Percentiles rank a stretch among this genome's conserved stretches.
These are phyloP conservation scores for Yamadazyma siamensis DNA, from an alignment of 1,139 yeast genomes.

Conservation along the genomic window DNA sequence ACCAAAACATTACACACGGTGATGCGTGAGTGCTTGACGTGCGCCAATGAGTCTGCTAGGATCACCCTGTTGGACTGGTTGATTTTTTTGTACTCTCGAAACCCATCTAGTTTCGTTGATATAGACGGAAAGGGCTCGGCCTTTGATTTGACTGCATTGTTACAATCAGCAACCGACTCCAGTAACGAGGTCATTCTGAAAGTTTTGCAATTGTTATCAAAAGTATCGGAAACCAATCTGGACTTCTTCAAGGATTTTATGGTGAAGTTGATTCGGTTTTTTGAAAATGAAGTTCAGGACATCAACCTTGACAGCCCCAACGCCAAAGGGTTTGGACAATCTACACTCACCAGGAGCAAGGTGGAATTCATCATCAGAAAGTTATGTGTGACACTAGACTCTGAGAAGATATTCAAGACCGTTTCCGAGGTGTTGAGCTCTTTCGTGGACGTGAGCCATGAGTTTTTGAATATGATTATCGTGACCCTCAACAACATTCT, in stretches of 20 bases:
- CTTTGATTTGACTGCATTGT: conserved; percentile 67
- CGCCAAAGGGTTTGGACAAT: conserved; percentile 3
- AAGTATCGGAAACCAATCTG: conserved; percentile 78
- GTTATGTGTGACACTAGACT: conserved; percentile 73
- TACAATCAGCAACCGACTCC: conserved; percentile 81
- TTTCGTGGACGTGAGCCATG: conserved; percentile 55
- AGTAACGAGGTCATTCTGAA: conserved; percentile 81
- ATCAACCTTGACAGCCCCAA: conserved; percentile 19
- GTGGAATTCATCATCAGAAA: conserved; percentile 86
- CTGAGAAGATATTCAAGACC: conserved; percentile 80
- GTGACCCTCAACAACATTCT: conserved; percentile 85
- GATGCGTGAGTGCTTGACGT: conserved; percentile 35
- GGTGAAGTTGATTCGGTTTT: conserved; percentile 64
- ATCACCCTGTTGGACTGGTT: conserved; percentile 91
- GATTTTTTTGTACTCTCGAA: conserved; percentile 72
- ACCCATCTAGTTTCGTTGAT: conserved; percentile 58
- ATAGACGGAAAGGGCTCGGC: conserved; percentile 35
- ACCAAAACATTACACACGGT: conserved; percentile 32
- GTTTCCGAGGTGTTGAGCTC: conserved; percentile 70
- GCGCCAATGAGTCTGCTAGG: conserved; percentile 69
- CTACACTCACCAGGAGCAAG: conserved; percentile 51
- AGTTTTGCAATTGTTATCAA: conserved; percentile 73
- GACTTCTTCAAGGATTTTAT: conserved; percentile 75
- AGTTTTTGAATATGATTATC: conserved; percentile 76
- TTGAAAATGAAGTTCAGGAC: conserved; percentile 45